Base-by-base conservation (phyloP, 148 eudicot species). In the Dysphania ambrosioides region DNA sequence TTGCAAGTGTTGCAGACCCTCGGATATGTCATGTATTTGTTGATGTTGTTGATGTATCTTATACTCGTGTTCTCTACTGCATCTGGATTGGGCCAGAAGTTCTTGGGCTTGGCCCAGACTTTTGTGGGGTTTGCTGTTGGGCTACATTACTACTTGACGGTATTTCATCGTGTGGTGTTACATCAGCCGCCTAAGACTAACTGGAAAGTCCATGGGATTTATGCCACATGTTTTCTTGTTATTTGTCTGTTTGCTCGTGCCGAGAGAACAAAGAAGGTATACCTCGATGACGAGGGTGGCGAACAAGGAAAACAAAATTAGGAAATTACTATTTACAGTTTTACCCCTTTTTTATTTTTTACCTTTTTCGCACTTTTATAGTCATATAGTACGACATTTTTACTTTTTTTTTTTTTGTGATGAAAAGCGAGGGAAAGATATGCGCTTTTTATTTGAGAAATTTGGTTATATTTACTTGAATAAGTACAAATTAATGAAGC, bases 181-280 rank as follows among this genome's bases (percentile, higher is more conserved):
- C 90, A 68, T 38, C 92, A 94, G 70, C 96, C 93, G 51, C 98
- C 98, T 15, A 91, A 78, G 79, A 90, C 88, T 7, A 94, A 77
- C 18, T 94, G 98, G 97, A 90, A 78, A 74, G 85, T 91, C 6
- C 98, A 94, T 58, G 98, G 87, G 59, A 76, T 94, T 0, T 94
- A 91, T 35, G 96, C 98, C 85, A 75, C 93, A 87, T 90, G 95
- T 87, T 94, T 91, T 62, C 84, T 91, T 27, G 84, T 88, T 57
- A 90, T 91, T 80, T 87, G 98, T 83, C 61, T 94, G 53, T 81
- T 86, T 18, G 91, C 83, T 40, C 79, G 75, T 6, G 91, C 89
- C 38, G 98, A 94, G n/a, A 62, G 96, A 36, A 83, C 92, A 35
- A 94, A 94, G 89, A 94, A 94, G 73, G 90, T 96, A 11, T 94